Percentiles rank a stretch among this genome's conserved stretches.
Conservation (phyloP, 305 asterid species). For the Fraxinus sp. region DNA sequence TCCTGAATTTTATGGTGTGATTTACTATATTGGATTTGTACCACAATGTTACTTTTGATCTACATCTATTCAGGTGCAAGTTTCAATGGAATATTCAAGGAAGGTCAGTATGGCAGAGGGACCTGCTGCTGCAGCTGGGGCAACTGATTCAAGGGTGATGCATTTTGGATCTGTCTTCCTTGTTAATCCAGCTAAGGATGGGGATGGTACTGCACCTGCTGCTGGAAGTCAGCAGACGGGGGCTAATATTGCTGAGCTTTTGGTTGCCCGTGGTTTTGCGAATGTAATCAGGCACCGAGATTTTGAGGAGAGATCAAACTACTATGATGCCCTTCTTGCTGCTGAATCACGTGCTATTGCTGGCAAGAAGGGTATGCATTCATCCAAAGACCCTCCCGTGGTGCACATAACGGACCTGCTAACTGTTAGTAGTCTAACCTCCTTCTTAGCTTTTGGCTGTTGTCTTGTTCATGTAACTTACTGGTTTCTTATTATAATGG, state of each 20-base stretch:
- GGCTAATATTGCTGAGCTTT: conserved; percentile 77
- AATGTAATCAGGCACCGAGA: conserved; percentile 92
- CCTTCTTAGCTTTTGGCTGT: background rate
- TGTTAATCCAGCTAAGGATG: conserved; percentile 61
- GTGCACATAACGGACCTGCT: conserved; percentile 81
- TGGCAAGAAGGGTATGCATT: conserved; percentile 89
- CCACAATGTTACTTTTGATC: conserved; percentile 22
- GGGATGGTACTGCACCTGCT: conserved; percentile 57
- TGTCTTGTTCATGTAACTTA: conserved; percentile 1
- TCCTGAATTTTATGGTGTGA: conserved; percentile 6
- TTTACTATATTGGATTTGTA: conserved; percentile 11
- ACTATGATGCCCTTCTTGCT: conserved; percentile 80
- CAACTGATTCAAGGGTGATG: conserved; percentile 77
- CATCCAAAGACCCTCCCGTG: conserved; percentile 85
- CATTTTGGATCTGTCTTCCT: conserved; percentile 94
- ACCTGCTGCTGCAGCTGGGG: conserved; percentile 44
- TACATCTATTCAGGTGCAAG: conserved; percentile 61
- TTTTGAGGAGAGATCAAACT: conserved; percentile 94
- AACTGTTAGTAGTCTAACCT: conserved; percentile 56
- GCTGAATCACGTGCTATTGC: conserved; percentile 86
- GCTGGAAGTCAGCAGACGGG: conserved; percentile 61
- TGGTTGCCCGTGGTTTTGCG: conserved; percentile 90
- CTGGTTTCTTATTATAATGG: conserved; percentile 14
- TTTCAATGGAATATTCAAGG: conserved; percentile 94
- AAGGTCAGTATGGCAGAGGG: conserved; percentile 79